Evolutionary conservation across 1,284 basidiomycete species (phyloP).

Genomic region (Cryptococcus jaspeensis): DNA sequence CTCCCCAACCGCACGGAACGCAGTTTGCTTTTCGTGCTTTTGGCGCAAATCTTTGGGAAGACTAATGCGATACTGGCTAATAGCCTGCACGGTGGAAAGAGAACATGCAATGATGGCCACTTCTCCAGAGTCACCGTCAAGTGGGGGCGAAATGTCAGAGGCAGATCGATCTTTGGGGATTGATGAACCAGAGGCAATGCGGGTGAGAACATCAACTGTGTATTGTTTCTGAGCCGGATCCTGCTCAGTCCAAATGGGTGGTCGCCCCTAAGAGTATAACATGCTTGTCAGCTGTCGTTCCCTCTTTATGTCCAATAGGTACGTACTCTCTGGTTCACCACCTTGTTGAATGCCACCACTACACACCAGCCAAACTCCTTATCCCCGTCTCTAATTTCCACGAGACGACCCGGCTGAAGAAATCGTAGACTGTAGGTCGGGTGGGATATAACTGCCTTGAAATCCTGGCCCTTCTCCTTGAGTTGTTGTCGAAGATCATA

Average conservation of each 20-base stretch:
- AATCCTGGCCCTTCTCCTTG: conserved; percentile 80
- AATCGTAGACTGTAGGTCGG: conserved; percentile 92
- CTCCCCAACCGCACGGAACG: conserved; percentile 86
- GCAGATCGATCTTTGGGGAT: conserved; percentile 68
- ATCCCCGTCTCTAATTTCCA: conserved; percentile 81
- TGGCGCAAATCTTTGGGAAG: conserved; percentile 86
- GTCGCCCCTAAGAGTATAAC: conserved; percentile 27
- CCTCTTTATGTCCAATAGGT: neutral
- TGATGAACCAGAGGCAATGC: conserved; percentile 67
- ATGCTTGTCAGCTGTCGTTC: neutral
- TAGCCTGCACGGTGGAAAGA: conserved; percentile 78
- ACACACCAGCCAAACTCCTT: conserved; percentile 96
- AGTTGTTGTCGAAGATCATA: conserved; percentile 89
- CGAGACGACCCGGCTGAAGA: conserved; percentile 85
- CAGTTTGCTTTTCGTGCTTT: conserved; percentile 71
- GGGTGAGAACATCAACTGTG: conserved; percentile 88
- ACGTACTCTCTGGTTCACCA: conserved; percentile 54
- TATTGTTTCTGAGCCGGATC: conserved; percentile 89
- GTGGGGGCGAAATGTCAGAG: conserved; percentile 66
- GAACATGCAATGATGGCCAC: conserved; percentile 87
- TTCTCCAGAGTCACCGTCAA: conserved; percentile 67
- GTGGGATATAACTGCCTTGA: conserved; percentile 88
- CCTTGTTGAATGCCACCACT: conserved; percentile 86
- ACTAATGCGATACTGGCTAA: conserved; percentile 83
- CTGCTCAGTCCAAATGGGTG: conserved; percentile 43